These are phyloP conservation scores for Backusella macrospora DNA, from an alignment of 192 early-diverging fungal species.

Conservation along the genomic window DNA sequence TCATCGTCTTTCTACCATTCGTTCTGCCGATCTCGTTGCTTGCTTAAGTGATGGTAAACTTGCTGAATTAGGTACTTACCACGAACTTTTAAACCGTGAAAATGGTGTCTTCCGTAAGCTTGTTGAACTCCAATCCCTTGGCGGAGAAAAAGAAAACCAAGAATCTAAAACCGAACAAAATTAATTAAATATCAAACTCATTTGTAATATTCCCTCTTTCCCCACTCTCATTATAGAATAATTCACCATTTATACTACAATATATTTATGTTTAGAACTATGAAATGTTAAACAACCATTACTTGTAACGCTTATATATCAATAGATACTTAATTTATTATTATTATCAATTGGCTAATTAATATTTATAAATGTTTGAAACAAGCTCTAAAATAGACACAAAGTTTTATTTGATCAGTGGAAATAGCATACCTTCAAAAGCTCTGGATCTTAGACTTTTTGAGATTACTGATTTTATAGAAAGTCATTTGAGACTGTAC, in stretches of 20 bases:
- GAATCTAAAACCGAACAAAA: neutral
- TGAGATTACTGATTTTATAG: too few relatives aligned
- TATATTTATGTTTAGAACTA: neutral
- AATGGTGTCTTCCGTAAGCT: conserved; percentile 41
- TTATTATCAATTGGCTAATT: too few relatives aligned
- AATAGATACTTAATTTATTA: neutral
- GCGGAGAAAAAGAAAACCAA: conserved; percentile 4
- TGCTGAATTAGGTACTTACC: conserved; percentile 64
- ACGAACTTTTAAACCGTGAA: conserved; percentile 53
- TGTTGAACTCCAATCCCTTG: conserved; percentile 39
- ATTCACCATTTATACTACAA: neutral
- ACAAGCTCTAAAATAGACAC: too few relatives aligned
- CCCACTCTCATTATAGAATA: conserved; percentile 9
- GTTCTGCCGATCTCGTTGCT: conserved; percentile 64
- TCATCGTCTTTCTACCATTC: conserved; percentile 67
- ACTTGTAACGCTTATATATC: neutral
- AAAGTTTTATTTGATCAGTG: too few relatives aligned
- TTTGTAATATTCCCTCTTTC: conserved; percentile 14
- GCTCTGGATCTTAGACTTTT: too few relatives aligned
- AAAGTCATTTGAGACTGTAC: too few relatives aligned
- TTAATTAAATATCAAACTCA: neutral
- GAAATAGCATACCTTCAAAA: too few relatives aligned
- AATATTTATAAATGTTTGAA: too few relatives aligned
- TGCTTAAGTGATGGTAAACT: conserved; percentile 51
- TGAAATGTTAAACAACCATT: neutral